Percentiles rank a stretch among this genome's conserved stretches.
These are phyloP conservation scores for Dictyostelium firmibasis DNA, from an alignment of 78 protist species.

Conservation along the genomic window DNA sequence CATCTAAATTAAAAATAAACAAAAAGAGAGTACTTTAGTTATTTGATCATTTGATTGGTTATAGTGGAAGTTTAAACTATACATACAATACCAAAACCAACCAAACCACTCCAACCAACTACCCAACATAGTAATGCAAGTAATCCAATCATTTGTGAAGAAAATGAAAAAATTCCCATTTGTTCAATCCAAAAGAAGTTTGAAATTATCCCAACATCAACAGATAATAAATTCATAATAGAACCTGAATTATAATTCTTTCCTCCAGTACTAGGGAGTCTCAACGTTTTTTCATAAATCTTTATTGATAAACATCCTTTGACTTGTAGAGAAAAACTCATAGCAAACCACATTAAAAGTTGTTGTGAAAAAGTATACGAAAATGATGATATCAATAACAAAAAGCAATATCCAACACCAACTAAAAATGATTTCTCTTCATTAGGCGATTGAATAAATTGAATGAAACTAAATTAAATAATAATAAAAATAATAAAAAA, in stretches of 20 bases:
- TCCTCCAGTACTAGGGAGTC: background rate
- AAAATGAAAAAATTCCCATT: background rate
- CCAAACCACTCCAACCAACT: slow-evolving; percentile 39
- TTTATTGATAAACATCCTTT: background rate
- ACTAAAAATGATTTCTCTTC: background rate
- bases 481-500: background rate
- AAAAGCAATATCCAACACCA: background rate
- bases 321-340: background rate
- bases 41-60: too few relatives aligned
- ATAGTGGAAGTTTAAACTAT: too few relatives aligned
- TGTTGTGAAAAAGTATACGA: slow-evolving; percentile 1
- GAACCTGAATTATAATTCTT: background rate
- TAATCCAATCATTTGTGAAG: slow-evolving; percentile 33
- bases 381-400: slow-evolving; percentile 2
- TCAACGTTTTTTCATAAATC: slow-evolving; percentile 12
- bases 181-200: slow-evolving; percentile 4
- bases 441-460: background rate
- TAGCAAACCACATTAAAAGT: slow-evolving; percentile 23
- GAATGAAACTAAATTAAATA: background rate
- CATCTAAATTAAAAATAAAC: background rate
- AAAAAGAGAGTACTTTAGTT: too few relatives aligned
- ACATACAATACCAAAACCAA: slow-evolving; percentile 31
- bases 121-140: slow-evolving; percentile 25
- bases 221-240: slow-evolving; percentile 18
- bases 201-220: slow-evolving; percentile 4